These are phyloP conservation scores for Ciborinia camelliae DNA, from an alignment of 2,329 filamentous ascomycete species.

Conservation along the genomic window DNA sequence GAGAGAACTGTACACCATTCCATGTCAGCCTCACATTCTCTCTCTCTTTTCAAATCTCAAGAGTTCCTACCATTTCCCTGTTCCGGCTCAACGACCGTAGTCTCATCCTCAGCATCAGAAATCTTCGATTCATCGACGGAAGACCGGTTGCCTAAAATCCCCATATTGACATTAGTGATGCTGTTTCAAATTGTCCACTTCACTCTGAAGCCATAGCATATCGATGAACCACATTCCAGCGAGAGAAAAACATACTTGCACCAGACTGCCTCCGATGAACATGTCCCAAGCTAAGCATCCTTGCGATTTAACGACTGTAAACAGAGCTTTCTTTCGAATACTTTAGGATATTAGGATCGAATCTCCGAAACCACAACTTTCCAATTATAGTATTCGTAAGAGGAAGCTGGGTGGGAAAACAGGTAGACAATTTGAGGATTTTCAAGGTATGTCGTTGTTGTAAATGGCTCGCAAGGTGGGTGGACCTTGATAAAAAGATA, in stretches of 20 bases:
- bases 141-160: constrained; percentile 42
- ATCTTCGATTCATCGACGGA: constrained; percentile 35
- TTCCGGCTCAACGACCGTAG: constrained; percentile 80
- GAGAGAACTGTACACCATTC: constrained; percentile 66
- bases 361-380: not conserved
- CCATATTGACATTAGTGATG: constrained; percentile 9
- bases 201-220: not conserved
- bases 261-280: constrained; percentile 46
- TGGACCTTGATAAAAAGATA: constrained; percentile 2
- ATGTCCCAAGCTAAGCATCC: constrained; percentile 43
- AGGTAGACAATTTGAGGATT: not conserved
- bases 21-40: constrained; percentile 23
- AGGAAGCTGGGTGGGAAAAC: not conserved
- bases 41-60: not conserved
- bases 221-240: not conserved
- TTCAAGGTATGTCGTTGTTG: constrained; percentile 12
- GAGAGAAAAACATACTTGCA: constrained; percentile 39
- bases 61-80: constrained; percentile 79
- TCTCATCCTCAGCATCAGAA: constrained; percentile 61
- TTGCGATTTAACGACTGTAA: constrained; percentile 14
- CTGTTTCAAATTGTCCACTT: not conserved
- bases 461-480: constrained; percentile 6
- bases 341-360: not conserved
- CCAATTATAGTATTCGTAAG: not conserved
- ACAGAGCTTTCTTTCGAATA: not conserved